A percentile compares a stretch with the other conserved stretches of the same genome.
Conservation (phyloP, 495 filamentous ascomycete species). For the Neurospora cerealis region DNA sequence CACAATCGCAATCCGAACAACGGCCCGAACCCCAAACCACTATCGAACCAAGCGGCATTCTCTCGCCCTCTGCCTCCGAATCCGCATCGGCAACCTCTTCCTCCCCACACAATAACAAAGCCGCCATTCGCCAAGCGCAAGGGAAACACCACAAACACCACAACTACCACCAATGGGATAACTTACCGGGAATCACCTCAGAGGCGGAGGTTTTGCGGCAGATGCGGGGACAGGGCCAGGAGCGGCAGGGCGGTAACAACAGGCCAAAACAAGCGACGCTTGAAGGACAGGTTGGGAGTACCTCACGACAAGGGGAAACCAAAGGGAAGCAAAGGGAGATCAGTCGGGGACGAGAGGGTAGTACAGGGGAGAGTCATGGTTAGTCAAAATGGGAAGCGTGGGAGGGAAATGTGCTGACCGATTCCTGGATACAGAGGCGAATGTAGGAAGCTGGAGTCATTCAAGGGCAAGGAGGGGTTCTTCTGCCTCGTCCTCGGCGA, state of each 20-base stretch:
- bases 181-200: not conserved
- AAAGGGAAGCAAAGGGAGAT: not conserved
- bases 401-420: not conserved
- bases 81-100: not conserved
- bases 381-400: not conserved
- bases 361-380: not conserved
- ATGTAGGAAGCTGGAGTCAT: not conserved
- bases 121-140: accelerated
- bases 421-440: not conserved
- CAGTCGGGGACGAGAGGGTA: not conserved
- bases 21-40: not conserved
- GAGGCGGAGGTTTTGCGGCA: not conserved
- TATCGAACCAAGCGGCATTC: not conserved
- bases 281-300: not conserved
- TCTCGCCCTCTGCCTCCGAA: not conserved
- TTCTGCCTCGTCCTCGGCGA: accelerated
- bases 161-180: not conserved
- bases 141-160: not conserved
- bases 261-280: not conserved
- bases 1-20: not conserved
- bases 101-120: not conserved
- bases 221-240: not conserved
- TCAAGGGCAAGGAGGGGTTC: not conserved
- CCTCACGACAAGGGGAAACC: no score
- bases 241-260: not conserved